Conservation (phyloP, 495 filamentous ascomycete genomes). For the Paragyromitra xinjiangensis region DNA sequence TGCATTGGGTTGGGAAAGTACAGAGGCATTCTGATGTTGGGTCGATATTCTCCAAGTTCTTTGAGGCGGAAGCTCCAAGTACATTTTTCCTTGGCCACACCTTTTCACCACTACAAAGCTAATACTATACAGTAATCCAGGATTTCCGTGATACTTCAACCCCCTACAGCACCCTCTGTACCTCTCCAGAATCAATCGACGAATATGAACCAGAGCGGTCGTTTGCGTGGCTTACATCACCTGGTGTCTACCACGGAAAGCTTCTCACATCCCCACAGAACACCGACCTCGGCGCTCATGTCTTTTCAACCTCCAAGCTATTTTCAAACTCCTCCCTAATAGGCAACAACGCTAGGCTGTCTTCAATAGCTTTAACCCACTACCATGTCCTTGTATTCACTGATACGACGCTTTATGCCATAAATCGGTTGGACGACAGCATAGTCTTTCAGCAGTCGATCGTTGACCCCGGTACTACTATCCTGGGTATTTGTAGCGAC, state of each 20-base stretch:
- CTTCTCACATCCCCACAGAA: slow-evolving; percentile 66
- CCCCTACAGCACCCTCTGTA: slow-evolving; percentile 62
- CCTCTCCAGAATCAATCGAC: slow-evolving; percentile 75
- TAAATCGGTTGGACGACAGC: slow-evolving; percentile 84
- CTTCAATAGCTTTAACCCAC: slow-evolving; percentile 84
- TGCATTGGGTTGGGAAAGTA: slow-evolving; percentile 80
- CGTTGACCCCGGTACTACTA: slow-evolving; percentile 79
- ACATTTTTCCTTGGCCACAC: slow-evolving; percentile 23
- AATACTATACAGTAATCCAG: slow-evolving; percentile 48
- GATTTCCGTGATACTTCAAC: slow-evolving; percentile 55
- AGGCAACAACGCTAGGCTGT: slow-evolving; percentile 71
- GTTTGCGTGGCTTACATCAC: slow-evolving; percentile 88
- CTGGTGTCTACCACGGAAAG: slow-evolving; percentile 88
- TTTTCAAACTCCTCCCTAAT: slow-evolving; percentile 76
- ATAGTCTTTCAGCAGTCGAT: slow-evolving; percentile 86
- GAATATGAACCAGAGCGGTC: slow-evolving; percentile 68
- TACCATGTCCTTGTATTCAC: slow-evolving; percentile 91
- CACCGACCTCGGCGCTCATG: slow-evolving; percentile 69
- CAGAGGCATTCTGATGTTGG: slow-evolving; percentile 79
- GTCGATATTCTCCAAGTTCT: slow-evolving; percentile 83
- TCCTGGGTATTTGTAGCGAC: slow-evolving; percentile 83
- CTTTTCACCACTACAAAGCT: slow-evolving; percentile 13
- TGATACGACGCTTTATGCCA: slow-evolving; percentile 79
- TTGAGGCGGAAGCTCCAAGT: slow-evolving; percentile 73
- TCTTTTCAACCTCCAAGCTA: slow-evolving; percentile 77